phyloP scores from a whole-genome alignment of 2,329 filamentous ascomycete genomes.

The Aureobasidium vineae region DNA sequence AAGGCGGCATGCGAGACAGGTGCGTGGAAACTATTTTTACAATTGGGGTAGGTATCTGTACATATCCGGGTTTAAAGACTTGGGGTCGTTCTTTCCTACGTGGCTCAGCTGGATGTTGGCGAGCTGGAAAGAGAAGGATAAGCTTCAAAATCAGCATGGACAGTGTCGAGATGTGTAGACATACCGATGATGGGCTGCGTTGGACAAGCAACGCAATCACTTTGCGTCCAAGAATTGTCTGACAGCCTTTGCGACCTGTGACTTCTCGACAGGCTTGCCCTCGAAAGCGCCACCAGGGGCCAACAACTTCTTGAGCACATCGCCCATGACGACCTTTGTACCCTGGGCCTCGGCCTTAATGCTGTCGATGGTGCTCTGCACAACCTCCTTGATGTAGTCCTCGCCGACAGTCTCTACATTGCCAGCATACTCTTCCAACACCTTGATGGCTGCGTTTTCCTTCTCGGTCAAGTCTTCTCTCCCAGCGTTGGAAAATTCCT shows the following conservation, averaged over 20 bases:
- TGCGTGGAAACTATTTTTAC: constrained; percentile 12
- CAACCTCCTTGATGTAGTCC: constrained; percentile 57
- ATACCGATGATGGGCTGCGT: constrained; percentile 5
- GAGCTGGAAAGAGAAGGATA: neutral
- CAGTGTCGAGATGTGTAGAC: neutral
- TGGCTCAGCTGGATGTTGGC: neutral
- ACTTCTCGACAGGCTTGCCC: constrained; percentile 64
- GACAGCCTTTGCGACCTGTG: constrained; percentile 59
- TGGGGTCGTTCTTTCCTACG: neutral
- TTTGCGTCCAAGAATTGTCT: constrained; percentile 42
- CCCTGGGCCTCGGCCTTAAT: constrained; percentile 49
- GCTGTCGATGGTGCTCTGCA: constrained; percentile 54
- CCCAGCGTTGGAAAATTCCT: constrained; percentile 63
- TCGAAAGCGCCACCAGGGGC: constrained; percentile 54
- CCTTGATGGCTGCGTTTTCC: constrained; percentile 63
- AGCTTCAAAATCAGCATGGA: neutral
- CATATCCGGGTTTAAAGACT: neutral
- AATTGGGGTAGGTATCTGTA: constrained; percentile 3
- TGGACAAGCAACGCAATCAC: neutral
- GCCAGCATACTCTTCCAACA: constrained; percentile 65
- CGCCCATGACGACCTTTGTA: constrained; percentile 54
- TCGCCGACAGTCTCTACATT: constrained; percentile 58
- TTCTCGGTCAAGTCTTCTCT: constrained; percentile 68
- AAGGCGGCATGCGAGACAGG: neutral
- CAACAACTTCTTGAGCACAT: constrained; percentile 62